Evolutionary conservation across 2,329 filamentous ascomycete species (phyloP), one percentile per base, ranked within the genome.

Genomic region (Colletotrichum falcatum): DNA sequence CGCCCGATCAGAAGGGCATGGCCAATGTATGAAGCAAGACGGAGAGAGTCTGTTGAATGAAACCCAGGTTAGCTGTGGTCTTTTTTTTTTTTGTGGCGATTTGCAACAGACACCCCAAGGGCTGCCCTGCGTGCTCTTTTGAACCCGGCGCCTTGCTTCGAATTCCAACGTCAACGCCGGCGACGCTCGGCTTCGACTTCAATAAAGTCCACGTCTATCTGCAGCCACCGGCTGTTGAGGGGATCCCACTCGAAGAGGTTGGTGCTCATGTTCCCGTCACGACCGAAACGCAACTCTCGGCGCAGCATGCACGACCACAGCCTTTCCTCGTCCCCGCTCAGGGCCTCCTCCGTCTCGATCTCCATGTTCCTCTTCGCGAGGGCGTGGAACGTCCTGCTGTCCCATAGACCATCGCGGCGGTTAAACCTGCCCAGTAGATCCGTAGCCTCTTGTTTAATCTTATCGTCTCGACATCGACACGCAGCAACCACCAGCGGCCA

Each of bases 351-450:
- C 2, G 53, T 37, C 73, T 85, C 83, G 0, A 80, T 74, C 30
- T 77, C 77, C 1, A 76, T 72, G 68, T 83, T 82, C 51, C 79
- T 79, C 4, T 82, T 69, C 0, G 79, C 81, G 60, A 85, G 80
- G 6, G 79, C 81, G 1, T 78, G 74, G 54, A 83, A 81, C 1
- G 81, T 75, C 11, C 81, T 77, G 48, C 79, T 83, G 65, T 85
- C 83, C 28, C 83, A 81, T 12, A 85, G 77, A 1, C 82, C 83
- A 68, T 85, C 84, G 39, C 81, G 79, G 5, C 83, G 79, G 12
- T 82, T 82, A 28, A 83, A 81, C 44, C 79, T 75, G 1, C 76
- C 77, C 12, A 85, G 73, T 18, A 85, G 78, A 12, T 79, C 76
- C 9, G 82, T 80, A 7, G 84, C 81, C 3, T 84, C 80, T 7